phyloP scores from a whole-genome alignment of 1,139 yeast species.

The Schizosaccharomyces versatilis region DNA sequence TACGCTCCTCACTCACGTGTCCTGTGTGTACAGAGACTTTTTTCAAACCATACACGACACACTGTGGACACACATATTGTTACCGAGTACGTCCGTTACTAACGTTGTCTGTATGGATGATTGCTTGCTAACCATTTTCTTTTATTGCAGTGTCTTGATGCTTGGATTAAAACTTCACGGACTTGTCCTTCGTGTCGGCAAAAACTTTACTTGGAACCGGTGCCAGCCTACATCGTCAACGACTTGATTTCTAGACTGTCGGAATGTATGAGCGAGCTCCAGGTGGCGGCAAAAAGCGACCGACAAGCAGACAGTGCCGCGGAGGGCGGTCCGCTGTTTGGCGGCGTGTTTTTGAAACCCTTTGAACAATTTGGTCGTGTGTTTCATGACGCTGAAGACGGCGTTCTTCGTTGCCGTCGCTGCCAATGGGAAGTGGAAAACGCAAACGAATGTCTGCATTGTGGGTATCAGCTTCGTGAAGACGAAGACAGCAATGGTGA shows the following conservation, averaged over 20 bases:
- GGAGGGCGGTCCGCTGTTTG: neutral
- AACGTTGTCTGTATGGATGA: neutral
- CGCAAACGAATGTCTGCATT: neutral
- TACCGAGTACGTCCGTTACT: neutral
- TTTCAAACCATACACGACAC: neutral
- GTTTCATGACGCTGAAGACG: neutral
- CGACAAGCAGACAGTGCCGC: neutral
- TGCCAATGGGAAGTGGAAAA: constrained; percentile 1
- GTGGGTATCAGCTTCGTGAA: neutral
- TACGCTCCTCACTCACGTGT: neutral
- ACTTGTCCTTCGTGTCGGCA: constrained; percentile 1
- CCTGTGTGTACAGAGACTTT: neutral
- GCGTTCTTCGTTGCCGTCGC: neutral
- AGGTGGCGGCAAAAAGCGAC: neutral
- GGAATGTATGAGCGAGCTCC: neutral
- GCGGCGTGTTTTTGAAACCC: neutral
- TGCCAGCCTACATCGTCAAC: neutral
- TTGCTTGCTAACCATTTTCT: neutral
- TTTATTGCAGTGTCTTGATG: neutral
- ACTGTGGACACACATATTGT: neutral
- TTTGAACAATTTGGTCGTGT: neutral
- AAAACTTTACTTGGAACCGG: neutral
- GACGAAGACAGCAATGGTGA: neutral
- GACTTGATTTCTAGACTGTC: neutral
- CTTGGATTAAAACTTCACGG: neutral